Percentiles rank a stretch among this genome's conserved stretches.
These are phyloP conservation scores for Cutaneotrichosporon dermatis DNA, from an alignment of 1,284 basidiomycete genomes.

Conservation along the genomic window DNA sequence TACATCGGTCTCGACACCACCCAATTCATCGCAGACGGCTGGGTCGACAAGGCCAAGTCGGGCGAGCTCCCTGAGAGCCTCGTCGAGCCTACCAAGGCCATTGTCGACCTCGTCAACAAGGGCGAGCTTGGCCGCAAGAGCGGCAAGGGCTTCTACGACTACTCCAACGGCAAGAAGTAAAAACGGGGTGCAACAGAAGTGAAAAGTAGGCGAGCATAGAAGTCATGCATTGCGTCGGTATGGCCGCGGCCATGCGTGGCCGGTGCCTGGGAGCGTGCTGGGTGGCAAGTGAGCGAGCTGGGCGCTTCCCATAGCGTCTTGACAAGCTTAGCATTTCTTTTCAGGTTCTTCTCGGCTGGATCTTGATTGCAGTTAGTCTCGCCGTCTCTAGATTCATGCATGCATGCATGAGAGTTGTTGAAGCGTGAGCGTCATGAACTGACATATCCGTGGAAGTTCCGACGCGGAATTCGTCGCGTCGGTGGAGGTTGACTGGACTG, in stretches of 20 bases:
- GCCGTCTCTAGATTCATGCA: no score
- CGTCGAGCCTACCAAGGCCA: conserved; percentile 50
- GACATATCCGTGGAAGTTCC: not conserved
- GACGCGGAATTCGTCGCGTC: not conserved
- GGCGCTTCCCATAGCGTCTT: no score
- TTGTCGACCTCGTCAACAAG: conserved; percentile 54
- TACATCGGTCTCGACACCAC: conserved; percentile 54
- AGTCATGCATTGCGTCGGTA: conserved; percentile 1
- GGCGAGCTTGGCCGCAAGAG: conserved; percentile 56
- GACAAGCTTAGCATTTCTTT: no score
- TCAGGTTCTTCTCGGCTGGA: no score
- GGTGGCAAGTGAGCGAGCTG: no score
- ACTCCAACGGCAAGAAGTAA: conserved; percentile 13
- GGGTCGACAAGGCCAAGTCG: conserved; percentile 52
- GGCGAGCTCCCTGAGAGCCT: conserved; percentile 50
- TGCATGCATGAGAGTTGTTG: no score
- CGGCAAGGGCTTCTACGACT: conserved; percentile 48
- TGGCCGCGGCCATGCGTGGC: no score
- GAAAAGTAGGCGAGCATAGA: not conserved
- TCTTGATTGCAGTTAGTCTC: no score
- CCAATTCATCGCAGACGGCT: conserved; percentile 55
- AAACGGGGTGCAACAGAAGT: not conserved
- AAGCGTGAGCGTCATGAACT: no score
- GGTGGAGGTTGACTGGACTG: conserved; percentile 4
- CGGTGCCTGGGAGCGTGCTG: no score